Evolutionary conservation across 2,329 filamentous ascomycete species (phyloP), one percentile per base, ranked within the genome.

Genomic region (Lachnellula subtilissima): DNA sequence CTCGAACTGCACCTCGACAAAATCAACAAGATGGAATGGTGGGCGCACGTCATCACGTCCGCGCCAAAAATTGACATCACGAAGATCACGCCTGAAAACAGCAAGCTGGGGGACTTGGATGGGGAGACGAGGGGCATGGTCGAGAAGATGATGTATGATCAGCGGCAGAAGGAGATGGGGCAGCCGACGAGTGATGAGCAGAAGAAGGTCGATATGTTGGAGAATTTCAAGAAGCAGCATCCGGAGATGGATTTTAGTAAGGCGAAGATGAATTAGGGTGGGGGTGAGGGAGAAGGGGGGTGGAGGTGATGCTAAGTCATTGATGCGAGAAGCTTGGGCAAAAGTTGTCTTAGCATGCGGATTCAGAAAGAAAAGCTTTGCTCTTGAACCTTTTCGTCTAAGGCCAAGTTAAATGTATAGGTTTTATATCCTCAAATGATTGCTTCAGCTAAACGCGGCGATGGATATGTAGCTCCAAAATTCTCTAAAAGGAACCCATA

Each of bases 101-200:
- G 87, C 70, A 96, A 91, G 73, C 79, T 99, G 68, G 86, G 88
- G 55, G 94, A 99, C 72, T 78, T 99, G 64, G 93, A 97, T 70
- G 94, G 94, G 59, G 89, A 96, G 79, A 99, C 94, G 53, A 83
- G 94, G 62, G 83, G 86, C 57, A 97, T 99, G 93, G 94, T 99
- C 46, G 94, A 99, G 84, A 99, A 99, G 84, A 99, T 99, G 94
- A 99, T 99, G 94, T 99, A 83, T 69, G 94, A 99, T 77, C 94
- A 99, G 80, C 81, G 89, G 64, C 92, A 97, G 78, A 99, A 99
- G 84, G 92, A 97, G 78, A 78, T 82, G 73, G 94, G 94, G 4
- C 81, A 88, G 73, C 90, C 91, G 48, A 91, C 87, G 12, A 96
- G 90, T 63, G 94, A 97, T 64, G 94, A 99, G 78, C 86, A 96